These are phyloP conservation scores for Sclerotinia sclerotiorum DNA, from an alignment of 2,329 filamentous ascomycete genomes.

Conservation along the genomic window DNA sequence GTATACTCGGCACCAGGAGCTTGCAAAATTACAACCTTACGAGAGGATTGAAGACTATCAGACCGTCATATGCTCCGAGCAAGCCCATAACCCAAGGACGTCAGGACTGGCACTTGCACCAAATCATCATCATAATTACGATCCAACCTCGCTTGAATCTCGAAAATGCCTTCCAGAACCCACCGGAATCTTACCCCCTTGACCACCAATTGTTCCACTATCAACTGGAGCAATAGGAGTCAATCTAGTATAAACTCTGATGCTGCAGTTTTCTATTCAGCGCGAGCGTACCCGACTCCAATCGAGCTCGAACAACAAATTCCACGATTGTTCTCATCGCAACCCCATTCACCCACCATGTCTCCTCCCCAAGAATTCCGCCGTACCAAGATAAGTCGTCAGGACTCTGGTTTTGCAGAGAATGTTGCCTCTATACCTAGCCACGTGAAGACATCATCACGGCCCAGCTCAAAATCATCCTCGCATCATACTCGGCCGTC, in stretches of 20 bases:
- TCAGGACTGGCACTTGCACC: constrained; percentile 3
- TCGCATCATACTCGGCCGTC: constrained; percentile 26
- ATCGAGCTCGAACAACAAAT: constrained; percentile 29
- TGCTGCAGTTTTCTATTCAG: constrained; percentile 38
- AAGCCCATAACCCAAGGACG: neutral
- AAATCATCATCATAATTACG: constrained; percentile 12
- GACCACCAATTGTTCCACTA: constrained; percentile 27
- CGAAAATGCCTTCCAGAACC: constrained; percentile 29
- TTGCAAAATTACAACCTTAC: constrained; percentile 3
- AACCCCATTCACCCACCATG: constrained; percentile 4
- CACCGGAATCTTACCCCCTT: constrained; percentile 28
- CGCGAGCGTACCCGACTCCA: constrained; percentile 29
- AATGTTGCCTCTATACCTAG: constrained; percentile 22
- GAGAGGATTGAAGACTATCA: constrained; percentile 1
- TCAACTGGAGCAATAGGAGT: constrained; percentile 33
- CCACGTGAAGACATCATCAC: constrained; percentile 25
- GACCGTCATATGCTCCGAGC: neutral
- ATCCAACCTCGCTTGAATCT: constrained; percentile 18
- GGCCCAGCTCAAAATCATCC: constrained; percentile 25
- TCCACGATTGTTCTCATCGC: constrained; percentile 24
- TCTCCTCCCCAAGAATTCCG: constrained; percentile 22
- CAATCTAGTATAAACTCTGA: constrained; percentile 36
- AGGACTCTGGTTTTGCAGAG: constrained; percentile 39
- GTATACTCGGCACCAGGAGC: neutral
- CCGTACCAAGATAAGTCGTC: constrained; percentile 34